These are phyloP conservation scores for Puccinia sorghi DNA, from an alignment of 1,284 basidiomycete genomes.

Conservation along the genomic window DNA sequence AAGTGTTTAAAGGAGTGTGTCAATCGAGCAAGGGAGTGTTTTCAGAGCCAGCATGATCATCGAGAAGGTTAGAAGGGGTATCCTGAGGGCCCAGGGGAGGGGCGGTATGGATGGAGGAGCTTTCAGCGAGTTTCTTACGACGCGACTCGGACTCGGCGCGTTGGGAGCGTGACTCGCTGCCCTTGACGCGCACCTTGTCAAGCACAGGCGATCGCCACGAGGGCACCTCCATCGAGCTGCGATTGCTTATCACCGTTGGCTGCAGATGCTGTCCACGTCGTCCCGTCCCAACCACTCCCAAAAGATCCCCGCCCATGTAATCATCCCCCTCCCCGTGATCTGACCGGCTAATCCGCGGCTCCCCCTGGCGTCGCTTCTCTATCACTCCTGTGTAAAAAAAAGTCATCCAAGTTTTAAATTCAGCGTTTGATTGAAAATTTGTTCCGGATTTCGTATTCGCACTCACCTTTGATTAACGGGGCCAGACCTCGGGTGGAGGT, in stretches of 20 bases:
- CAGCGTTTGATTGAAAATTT: background rate
- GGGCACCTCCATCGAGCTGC: background rate
- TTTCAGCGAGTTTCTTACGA: background rate
- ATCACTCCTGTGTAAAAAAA: constrained; percentile 40
- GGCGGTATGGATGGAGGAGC: background rate
- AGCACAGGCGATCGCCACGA: constrained; percentile 32
- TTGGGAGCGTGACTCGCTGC: constrained; percentile 9
- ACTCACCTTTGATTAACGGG: constrained; percentile 46
- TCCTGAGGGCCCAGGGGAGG: constrained; percentile 6
- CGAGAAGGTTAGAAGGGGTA: background rate
- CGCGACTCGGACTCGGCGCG: constrained; percentile 29
- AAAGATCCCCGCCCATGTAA: background rate
- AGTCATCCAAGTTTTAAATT: background rate
- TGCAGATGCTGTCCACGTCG: background rate
- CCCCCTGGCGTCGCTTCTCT: constrained; percentile 43
- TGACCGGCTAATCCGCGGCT: constrained; percentile 13
- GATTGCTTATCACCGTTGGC: background rate
- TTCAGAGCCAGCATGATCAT: constrained; percentile 8
- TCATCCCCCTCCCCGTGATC: constrained; percentile 40
- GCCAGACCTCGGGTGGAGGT: constrained; percentile 38
- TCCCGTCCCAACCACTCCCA: background rate
- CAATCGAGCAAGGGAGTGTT: constrained; percentile 34
- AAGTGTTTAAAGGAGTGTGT: background rate
- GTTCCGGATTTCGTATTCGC: background rate
- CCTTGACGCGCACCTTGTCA: constrained; percentile 46